Conservation (phyloP, 1,284 basidiomycete species). For the Blastosporella zonata region DNA sequence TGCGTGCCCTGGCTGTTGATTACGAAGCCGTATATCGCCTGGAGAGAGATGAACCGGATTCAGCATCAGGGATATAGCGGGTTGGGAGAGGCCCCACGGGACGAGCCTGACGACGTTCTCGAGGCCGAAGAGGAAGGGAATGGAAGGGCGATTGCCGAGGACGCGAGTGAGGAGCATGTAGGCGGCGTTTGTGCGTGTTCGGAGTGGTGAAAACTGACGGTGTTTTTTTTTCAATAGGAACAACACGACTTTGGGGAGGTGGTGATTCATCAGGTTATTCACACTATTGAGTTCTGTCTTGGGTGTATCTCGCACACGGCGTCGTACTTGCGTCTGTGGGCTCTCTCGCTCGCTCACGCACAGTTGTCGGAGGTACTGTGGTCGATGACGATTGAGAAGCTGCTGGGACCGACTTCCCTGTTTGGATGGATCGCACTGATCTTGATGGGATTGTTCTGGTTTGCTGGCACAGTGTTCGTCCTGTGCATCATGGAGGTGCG, state of each 20-base stretch:
- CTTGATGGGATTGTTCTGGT: constrained; percentile 79
- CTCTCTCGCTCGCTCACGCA: constrained; percentile 95
- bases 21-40: constrained; percentile 91
- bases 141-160: constrained; percentile 69
- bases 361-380: constrained; percentile 96
- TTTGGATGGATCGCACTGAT: constrained; percentile 59
- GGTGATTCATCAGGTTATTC: constrained; percentile 95
- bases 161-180: constrained; percentile 67
- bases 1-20: constrained; percentile 97
- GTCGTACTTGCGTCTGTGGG: constrained; percentile 98
- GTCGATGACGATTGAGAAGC: constrained; percentile 74
- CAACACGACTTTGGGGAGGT: constrained; percentile 92
- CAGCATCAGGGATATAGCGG: constrained; percentile 85
- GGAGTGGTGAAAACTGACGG: constrained; percentile 1
- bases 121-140: constrained; percentile 87
- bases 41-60: constrained; percentile 87
- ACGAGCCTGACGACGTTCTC: constrained; percentile 55
- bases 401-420: constrained; percentile 56
- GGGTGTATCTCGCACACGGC: constrained; percentile 99
- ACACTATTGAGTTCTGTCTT: constrained; percentile 98
- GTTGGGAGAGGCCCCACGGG: constrained; percentile 40
- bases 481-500: constrained; percentile 93
- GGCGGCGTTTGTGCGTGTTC: constrained; percentile 24
- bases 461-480: constrained; percentile 71
- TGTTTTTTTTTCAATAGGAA: constrained; percentile 42